Evolutionary conservation across 2,329 filamentous ascomycete species (phyloP), one percentile per base, ranked within the genome.

Genomic region (Aspergillus sp.): DNA sequence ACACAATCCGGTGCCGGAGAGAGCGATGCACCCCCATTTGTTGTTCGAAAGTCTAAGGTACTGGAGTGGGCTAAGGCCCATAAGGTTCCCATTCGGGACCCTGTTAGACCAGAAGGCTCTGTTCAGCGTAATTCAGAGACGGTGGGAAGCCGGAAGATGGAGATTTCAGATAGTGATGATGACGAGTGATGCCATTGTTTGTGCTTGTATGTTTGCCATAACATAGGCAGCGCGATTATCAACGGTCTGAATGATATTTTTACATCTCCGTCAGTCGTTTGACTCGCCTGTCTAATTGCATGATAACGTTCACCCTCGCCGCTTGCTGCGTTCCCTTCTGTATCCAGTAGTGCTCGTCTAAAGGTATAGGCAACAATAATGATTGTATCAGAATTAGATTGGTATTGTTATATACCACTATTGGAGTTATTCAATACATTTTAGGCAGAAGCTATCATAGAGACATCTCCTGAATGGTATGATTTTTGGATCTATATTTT

Each of bases 31-130:
- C 7, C 32, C n/a, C 48, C 48, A 38, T 71, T 77, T 50, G 74
- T 83, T n/a, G 75, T 87, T 26, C 81, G 80, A 49, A 85, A 84
- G 68, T 78, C 78, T 7, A 83, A 77, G 58, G 77, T 96, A 5
- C 80, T 86, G 65, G 81, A 81, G 41, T 96, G 90, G 86, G 84
- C 88, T 11, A 78, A 81, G 48, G 76, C 74, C 55, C 82, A 91
- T 66, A 77, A 78, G 44, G 83, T 93, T 56, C 82, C 81, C 51
- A 70, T 93, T 50, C 82, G 84, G 53, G 83, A 82, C 66, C 82
- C 87, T 1, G 90, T 95, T 52, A 88, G 90, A 71, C 83, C 87
- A 5, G 82, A 86, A 1, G 91, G 90, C 1, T 96, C 96, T 1
- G 96, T 96, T 64, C 74, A 88, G 6, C 85, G 88, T 60, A 83